A percentile compares a stretch with the other conserved stretches of the same genome.
Conservation (phyloP, 306 rosid species). For the Vigna mungo region DNA sequence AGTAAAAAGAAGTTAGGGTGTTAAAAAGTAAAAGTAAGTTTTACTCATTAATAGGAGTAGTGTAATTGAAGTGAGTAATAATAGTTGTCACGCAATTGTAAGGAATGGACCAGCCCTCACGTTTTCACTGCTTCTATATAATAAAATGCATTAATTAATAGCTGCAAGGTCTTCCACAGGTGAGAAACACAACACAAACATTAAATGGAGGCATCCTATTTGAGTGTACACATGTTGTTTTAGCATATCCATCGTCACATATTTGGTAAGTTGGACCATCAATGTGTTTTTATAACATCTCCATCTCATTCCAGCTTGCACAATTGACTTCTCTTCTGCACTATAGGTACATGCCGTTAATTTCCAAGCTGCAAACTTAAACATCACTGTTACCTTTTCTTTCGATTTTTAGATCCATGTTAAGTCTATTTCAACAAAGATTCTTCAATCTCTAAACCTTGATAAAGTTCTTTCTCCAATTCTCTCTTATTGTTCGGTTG, state of each 20-base stretch:
- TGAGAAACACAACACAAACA: not conserved
- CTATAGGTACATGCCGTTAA: not conserved
- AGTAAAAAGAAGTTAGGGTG: too few species aligned
- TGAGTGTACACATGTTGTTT: not conserved
- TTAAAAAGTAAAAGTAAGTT: too few species aligned
- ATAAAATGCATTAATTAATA: not conserved
- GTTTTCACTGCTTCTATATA: not conserved
- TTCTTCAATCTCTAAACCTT: too few species aligned
- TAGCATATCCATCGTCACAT: not conserved
- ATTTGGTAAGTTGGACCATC: constrained; percentile 38
- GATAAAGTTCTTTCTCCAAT: too few species aligned
- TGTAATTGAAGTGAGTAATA: not conserved
- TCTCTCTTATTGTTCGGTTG: too few species aligned
- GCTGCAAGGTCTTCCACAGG: not conserved
- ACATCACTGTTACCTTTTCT: not conserved
- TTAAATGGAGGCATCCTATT: constrained; percentile 17
- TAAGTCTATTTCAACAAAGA: too few species aligned
- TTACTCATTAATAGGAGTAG: not conserved
- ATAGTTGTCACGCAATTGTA: not conserved
- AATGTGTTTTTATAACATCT: not conserved
- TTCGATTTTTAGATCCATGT: too few species aligned
- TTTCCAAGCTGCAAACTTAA: constrained; percentile 24
- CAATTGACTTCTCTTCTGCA: constrained; percentile 31
- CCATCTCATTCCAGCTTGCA: constrained; percentile 27
- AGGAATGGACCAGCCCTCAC: not conserved